Percentiles rank a stretch among this genome's conserved stretches.
These are phyloP conservation scores for Phaeosphaeria sp. DNA, from an alignment of 2,329 filamentous ascomycete species.

Conservation along the genomic window DNA sequence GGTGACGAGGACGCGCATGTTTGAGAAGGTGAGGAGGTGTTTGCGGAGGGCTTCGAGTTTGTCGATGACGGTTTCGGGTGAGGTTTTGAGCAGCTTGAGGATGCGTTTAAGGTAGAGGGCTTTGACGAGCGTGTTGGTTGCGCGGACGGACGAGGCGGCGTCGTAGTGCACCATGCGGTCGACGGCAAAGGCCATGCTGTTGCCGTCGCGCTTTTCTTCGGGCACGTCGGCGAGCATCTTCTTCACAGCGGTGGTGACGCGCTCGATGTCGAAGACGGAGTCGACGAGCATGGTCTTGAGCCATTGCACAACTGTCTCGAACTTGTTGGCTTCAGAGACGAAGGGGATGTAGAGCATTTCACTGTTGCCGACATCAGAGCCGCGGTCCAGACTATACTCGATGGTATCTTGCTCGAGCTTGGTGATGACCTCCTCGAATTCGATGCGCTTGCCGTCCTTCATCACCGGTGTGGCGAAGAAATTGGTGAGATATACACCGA, in stretches of 20 bases:
- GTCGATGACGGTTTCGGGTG: conserved; percentile 75
- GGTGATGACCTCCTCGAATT: conserved; percentile 91
- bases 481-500: conserved; percentile 85
- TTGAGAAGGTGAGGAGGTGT: conserved; percentile 80
- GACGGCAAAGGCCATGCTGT: conserved; percentile 66
- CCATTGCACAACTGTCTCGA: conserved; percentile 81
- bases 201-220: conserved; percentile 86
- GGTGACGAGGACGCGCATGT: conserved; percentile 84
- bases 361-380: conserved; percentile 72
- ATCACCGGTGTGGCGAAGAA: conserved; percentile 93
- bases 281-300: conserved; percentile 86
- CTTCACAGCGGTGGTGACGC: conserved; percentile 68
- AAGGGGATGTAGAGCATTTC: conserved; percentile 85
- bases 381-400: conserved; percentile 76
- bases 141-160: conserved; percentile 76
- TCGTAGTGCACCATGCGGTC: conserved; percentile 81
- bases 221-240: conserved; percentile 92
- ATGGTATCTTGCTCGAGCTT: conserved; percentile 91
- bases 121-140: conserved; percentile 83
- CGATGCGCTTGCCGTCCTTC: conserved; percentile 75
- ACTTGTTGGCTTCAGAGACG: conserved; percentile 87
- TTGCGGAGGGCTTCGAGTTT: conserved; percentile 80
- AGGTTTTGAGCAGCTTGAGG: conserved; percentile 77
- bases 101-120: conserved; percentile 86
- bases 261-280: conserved; percentile 80